Conservation (phyloP, 768 basidiomycete genomes). For the Clavaria fumosa region DNA sequence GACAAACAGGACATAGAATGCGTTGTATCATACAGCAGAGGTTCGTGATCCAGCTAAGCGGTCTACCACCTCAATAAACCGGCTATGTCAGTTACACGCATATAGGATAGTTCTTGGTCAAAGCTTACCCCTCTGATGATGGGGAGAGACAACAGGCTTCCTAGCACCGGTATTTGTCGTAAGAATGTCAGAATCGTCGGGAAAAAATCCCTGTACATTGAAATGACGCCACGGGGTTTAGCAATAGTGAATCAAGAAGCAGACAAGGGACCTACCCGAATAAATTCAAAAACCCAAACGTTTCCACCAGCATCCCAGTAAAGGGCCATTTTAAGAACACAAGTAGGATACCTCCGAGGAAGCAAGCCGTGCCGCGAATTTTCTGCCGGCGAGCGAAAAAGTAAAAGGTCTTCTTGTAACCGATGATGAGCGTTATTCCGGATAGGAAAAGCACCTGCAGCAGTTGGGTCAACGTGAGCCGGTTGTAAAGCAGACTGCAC, state of each 20-base stretch:
- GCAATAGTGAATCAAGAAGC: constrained; percentile 1
- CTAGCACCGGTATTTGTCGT: constrained; percentile 84
- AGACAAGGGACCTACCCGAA: constrained; percentile 55
- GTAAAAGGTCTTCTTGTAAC: constrained; percentile 92
- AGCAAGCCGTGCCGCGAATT: constrained; percentile 76
- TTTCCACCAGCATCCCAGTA: constrained; percentile 84
- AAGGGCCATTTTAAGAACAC: constrained; percentile 96
- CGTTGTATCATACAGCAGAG: constrained; percentile 48
- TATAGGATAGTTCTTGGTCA: too few relatives aligned
- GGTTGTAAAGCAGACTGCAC: neutral
- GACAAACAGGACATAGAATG: too few relatives aligned
- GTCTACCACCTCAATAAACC: constrained; percentile 47
- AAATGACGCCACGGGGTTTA: too few relatives aligned
- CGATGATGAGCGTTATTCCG: constrained; percentile 92
- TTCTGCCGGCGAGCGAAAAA: constrained; percentile 97
- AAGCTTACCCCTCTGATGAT: constrained; percentile 60
- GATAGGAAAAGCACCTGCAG: constrained; percentile 84
- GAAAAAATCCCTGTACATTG: constrained; percentile 77
- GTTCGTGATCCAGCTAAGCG: constrained; percentile 67
- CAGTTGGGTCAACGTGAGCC: neutral
- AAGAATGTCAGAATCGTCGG: constrained; percentile 96
- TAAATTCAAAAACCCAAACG: constrained; percentile 91
- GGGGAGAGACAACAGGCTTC: constrained; percentile 72
- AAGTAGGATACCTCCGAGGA: constrained; percentile 79
- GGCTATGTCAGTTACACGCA: constrained; percentile 1